Evolutionary conservation across 2,329 filamentous ascomycete genomes (phyloP).

Genomic region (Fusarium marasasianum): DNA sequence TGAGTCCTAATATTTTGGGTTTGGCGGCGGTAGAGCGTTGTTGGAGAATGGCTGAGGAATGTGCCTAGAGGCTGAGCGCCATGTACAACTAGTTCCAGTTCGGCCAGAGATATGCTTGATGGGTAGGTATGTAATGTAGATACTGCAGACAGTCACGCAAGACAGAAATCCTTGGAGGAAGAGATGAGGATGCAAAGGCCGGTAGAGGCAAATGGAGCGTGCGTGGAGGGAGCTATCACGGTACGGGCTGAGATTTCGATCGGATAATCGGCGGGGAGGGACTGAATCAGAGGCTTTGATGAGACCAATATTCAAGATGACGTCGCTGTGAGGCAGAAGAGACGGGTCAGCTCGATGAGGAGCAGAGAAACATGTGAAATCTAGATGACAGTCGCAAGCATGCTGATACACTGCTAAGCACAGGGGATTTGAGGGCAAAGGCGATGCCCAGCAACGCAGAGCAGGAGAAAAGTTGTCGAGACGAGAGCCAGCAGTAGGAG

Average conservation of each 20-base stretch:
- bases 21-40: constrained; percentile 24
- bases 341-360: constrained; percentile 11
- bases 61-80: constrained; percentile 1
- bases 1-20: constrained; percentile 13
- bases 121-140: not conserved
- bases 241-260: constrained; percentile 21
- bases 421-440: constrained; percentile 16
- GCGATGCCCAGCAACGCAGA: constrained; percentile 21
- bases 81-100: constrained; percentile 13
- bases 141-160: constrained; percentile 36
- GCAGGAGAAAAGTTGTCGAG: constrained; percentile 4
- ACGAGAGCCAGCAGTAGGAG: not conserved
- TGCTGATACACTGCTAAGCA: constrained; percentile 35
- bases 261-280: constrained; percentile 26
- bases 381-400: constrained; percentile 39
- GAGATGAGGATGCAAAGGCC: constrained; percentile 2
- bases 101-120: constrained; percentile 7
- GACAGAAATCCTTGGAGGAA: constrained; percentile 10
- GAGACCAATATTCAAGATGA: constrained; percentile 30
- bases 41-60: constrained; percentile 14
- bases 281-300: constrained; percentile 23
- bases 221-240: constrained; percentile 23
- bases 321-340: constrained; percentile 32
- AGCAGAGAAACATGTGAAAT: constrained; percentile 35
- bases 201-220: constrained; percentile 6